Percentiles rank a stretch among this genome's conserved stretches.
Evolutionary conservation across 225 moss, liverwort and hornwort genomes (phyloP).

Genomic region (Pseudoscleropodium purum): DNA sequence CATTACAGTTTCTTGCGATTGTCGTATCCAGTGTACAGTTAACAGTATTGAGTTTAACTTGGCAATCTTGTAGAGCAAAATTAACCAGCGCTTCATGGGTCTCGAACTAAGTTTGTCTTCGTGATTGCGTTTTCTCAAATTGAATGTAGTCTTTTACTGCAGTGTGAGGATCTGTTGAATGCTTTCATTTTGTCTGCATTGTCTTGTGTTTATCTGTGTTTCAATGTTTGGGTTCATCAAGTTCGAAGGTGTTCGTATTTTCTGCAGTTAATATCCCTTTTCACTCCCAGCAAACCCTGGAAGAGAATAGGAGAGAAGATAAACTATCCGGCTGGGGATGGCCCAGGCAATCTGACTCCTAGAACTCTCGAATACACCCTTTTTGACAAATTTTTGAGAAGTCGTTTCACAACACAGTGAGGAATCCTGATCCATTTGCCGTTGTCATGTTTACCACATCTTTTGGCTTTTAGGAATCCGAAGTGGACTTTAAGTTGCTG

Average conservation of each 20-base stretch:
- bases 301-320: slow-evolving; percentile 43
- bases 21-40: not conserved
- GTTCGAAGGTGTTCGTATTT: not conserved
- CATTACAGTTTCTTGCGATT: not conserved
- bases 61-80: not conserved
- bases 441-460: not conserved
- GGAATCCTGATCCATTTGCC: slow-evolving; percentile 3
- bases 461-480: not conserved
- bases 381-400: slow-evolving; percentile 44
- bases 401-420: slow-evolving; percentile 37
- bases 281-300: slow-evolving; percentile 44
- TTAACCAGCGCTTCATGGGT: not conserved
- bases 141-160: not conserved
- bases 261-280: slow-evolving; percentile 39
- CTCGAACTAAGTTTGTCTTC: not conserved
- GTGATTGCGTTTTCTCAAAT: not conserved
- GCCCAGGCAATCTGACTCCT: slow-evolving; percentile 30
- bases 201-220: not conserved
- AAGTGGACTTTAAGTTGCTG: not conserved
- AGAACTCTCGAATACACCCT: slow-evolving; percentile 32
- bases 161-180: not conserved
- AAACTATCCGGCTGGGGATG: slow-evolving; percentile 37
- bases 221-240: not conserved
- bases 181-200: not conserved
- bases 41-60: not conserved